phyloP scores from a whole-genome alignment of 768 basidiomycete species.

The Sarcodon aspratus region DNA sequence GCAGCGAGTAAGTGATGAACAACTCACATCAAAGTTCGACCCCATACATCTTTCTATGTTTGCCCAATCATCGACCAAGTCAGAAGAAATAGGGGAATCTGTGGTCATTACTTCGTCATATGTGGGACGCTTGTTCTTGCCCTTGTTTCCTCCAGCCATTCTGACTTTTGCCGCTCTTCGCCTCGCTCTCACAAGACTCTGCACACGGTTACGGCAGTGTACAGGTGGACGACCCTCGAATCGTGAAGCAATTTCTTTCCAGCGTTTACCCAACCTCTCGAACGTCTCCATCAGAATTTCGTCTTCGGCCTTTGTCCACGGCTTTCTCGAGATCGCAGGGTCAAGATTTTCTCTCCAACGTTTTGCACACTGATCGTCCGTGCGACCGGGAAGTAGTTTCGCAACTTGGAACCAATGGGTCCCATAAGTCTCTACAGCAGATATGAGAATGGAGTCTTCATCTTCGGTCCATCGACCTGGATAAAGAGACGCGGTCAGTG shows the following conservation, averaged over 20 bases:
- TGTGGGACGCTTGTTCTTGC: too few species aligned
- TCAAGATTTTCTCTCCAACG: slow-evolving; percentile 4
- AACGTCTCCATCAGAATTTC: slow-evolving; percentile 1
- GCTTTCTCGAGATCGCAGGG: slow-evolving; percentile 1
- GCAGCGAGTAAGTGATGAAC: too few species aligned
- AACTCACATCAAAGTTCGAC: too few species aligned
- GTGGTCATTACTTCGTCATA: too few species aligned
- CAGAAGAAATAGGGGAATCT: too few species aligned
- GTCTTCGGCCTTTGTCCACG: slow-evolving; percentile 8
- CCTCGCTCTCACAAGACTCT: slow-evolving; percentile 1
- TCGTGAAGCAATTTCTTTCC: slow-evolving; percentile 1
- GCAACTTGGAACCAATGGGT: slow-evolving; percentile 8
- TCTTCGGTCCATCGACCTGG: slow-evolving; percentile 7
- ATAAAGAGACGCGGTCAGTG: neutral
- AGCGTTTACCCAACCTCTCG: slow-evolving; percentile 3
- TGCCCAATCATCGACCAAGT: too few species aligned
- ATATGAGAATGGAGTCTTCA: slow-evolving; percentile 6
- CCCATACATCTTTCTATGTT: too few species aligned
- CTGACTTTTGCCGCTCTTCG: neutral
- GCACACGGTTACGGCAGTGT: slow-evolving; percentile 3
- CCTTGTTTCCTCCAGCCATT: too few species aligned
- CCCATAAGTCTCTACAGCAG: slow-evolving; percentile 5
- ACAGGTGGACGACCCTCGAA: slow-evolving; percentile 2
- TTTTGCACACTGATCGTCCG: slow-evolving; percentile 9
- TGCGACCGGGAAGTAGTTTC: slow-evolving; percentile 6